Percentiles rank a stretch among this genome's conserved stretches.
These are phyloP conservation scores for Aurifilum marmelostoma DNA, from an alignment of 2,329 filamentous ascomycete genomes.

Conservation along the genomic window DNA sequence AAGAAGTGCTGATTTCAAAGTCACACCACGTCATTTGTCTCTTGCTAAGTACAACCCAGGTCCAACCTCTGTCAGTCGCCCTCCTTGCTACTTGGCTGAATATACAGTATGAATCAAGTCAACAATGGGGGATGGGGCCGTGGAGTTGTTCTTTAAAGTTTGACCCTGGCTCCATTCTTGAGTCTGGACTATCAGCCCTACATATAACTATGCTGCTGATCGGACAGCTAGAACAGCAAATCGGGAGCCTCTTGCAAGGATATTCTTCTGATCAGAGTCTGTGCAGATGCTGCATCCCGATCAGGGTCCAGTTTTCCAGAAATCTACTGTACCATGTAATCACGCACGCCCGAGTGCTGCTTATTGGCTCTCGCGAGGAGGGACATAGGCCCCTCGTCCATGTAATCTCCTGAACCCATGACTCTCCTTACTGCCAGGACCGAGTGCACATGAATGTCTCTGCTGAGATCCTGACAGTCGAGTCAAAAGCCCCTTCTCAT, in stretches of 20 bases:
- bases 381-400: not conserved
- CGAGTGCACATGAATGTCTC: not conserved
- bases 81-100: too few relatives aligned
- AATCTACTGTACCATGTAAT: not conserved
- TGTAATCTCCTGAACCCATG: not conserved
- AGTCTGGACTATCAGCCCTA: not conserved
- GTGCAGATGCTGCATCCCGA: not conserved
- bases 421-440: not conserved
- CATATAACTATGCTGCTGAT: not conserved
- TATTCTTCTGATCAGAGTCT: not conserved
- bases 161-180: not conserved
- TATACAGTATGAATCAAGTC: not conserved
- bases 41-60: not conserved
- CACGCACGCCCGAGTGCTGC: too few relatives aligned
- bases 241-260: not conserved
- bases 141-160: not conserved
- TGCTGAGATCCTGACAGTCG: not conserved
- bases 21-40: not conserved
- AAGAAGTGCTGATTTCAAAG: too few relatives aligned
- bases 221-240: not conserved
- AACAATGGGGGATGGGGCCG: too few relatives aligned
- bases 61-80: not conserved
- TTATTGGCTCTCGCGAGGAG: not conserved
- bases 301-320: not conserved
- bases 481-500: not conserved